phyloP scores from a whole-genome alignment of 441 rosid genomes.

The Adansonia grandidieri region DNA sequence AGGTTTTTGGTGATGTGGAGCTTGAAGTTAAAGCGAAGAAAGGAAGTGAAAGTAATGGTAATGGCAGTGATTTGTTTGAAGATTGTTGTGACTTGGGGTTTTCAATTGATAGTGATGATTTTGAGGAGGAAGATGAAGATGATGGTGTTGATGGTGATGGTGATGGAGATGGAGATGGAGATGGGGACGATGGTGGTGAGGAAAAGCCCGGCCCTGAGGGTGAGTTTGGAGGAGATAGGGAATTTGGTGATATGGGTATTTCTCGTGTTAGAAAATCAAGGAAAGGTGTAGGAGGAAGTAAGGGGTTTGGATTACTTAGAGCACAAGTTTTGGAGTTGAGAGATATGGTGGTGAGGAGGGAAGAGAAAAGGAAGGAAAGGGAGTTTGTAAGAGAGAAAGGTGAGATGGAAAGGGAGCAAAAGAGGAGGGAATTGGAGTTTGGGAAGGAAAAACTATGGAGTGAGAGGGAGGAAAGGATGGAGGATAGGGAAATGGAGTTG shows the following conservation, averaged over 20 bases:
- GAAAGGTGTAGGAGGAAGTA: slow-evolving; percentile 37
- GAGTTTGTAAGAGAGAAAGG: slow-evolving; percentile 50
- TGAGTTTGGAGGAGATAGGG: slow-evolving; percentile 41
- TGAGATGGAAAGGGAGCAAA: slow-evolving; percentile 44
- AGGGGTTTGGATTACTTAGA: slow-evolving; percentile 54
- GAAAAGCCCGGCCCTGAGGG: slow-evolving; percentile 35
- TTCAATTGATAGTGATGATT: slow-evolving; percentile 57
- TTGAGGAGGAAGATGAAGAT: slow-evolving; percentile 54
- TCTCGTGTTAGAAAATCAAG: slow-evolving; percentile 36
- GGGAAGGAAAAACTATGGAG: slow-evolving; percentile 35
- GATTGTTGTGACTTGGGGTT: slow-evolving; percentile 62
- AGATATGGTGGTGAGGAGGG: slow-evolving; percentile 53
- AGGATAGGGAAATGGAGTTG: slow-evolving; percentile 55
- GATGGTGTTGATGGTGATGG: slow-evolving; percentile 44
- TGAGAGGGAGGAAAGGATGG: slow-evolving; percentile 51
- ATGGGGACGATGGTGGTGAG: slow-evolving; percentile 40
- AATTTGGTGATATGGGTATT: slow-evolving; percentile 37
- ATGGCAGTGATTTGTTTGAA: slow-evolving; percentile 50
- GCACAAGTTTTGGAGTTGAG: slow-evolving; percentile 57
- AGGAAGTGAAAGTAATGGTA: slow-evolving; percentile 33
- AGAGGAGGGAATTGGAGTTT: slow-evolving; percentile 50
- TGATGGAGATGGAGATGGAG: not conserved
- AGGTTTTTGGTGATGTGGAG: slow-evolving; percentile 82
- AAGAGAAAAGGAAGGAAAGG: slow-evolving; percentile 64
- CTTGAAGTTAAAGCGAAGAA: slow-evolving; percentile 62